phyloP scores from a whole-genome alignment of 495 filamentous ascomycete genomes.

The Cudoniella acicularis region DNA sequence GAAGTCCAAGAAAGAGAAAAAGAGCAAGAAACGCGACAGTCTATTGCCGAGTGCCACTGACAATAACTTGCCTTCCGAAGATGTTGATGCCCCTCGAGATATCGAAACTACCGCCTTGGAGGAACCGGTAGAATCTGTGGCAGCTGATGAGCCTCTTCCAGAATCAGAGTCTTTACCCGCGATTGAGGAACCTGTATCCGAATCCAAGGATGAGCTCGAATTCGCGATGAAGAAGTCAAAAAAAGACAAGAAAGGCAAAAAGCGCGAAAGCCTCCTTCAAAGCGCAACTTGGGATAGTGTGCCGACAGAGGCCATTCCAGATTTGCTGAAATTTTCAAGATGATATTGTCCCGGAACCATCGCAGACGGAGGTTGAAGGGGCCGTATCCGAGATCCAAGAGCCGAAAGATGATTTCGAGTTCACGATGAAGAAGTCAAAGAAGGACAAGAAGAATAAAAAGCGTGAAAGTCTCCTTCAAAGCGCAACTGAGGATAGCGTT shows the following conservation, averaged over 20 bases:
- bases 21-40: slow-evolving; percentile 15
- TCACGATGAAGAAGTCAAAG: too few relatives aligned
- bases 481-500: not conserved
- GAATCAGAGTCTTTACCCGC: not conserved
- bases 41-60: not conserved
- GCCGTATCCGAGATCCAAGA: not conserved
- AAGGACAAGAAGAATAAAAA: slow-evolving; percentile 26
- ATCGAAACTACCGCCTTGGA: not conserved
- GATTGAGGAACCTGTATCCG: not conserved
- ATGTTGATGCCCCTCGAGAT: not conserved
- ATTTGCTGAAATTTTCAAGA: not conserved
- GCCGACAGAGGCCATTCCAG: not conserved
- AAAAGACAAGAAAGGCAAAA: slow-evolving; percentile 41
- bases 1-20: slow-evolving; percentile 1
- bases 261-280: slow-evolving; percentile 8
- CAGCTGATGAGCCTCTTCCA: not conserved
- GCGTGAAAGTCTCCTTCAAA: slow-evolving; percentile 4
- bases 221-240: slow-evolving; percentile 34
- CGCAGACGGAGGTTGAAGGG: slow-evolving; percentile 32
- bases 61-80: not conserved
- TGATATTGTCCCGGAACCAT: too few relatives aligned
- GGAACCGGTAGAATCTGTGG: not conserved
- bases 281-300: not conserved
- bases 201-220: not conserved
- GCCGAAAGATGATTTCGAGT: too few relatives aligned